Evolutionary conservation across 352 stramenopile species (phyloP), one percentile per base, ranked within the genome.

Genomic region (Globisporangium ultimum): DNA sequence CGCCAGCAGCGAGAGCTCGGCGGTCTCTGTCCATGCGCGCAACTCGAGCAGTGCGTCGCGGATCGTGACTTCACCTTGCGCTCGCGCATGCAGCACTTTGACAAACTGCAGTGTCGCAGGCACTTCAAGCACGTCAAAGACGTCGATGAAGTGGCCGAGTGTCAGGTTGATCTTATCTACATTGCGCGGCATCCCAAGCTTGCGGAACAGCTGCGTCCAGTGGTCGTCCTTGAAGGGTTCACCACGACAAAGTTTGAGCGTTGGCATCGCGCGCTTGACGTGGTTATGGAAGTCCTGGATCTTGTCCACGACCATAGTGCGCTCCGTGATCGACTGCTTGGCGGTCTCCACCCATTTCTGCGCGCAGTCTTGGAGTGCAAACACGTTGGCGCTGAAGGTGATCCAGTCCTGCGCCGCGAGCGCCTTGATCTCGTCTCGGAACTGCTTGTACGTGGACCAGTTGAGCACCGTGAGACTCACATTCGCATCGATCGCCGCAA

Each of bases 211-310:
- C 58, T 96, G 85, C 0, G 80, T 94, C 95, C 95, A 98, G 67
- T 98, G 95, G 60, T 98, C 95, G 55, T 98, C 94, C 60, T 98
- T 98, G 68, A 98, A 98, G 15, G 91, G 87, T 53, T 98, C 94
- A 14, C 95, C 91, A 4, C 91, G 80, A 61, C 91, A 98, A 43
- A 98, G 89, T 68, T 98, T 98, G 22, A 98, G 80, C 3, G 88
- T 82, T 0, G 94, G 93, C 70, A 97, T 93, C 0, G 90, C 84
- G 48, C 86, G 76, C 71, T 96, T 96, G 41, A 98, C 87, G 38
- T 75, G 74, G 3, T 80, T 88, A 18, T 83, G 67, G 60, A 97
- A 89, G 18, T 92, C 82, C 17, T 78, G 63, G 41, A 96, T 84
- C 57, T 90, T 84, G 28, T 91, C 79, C 15, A 89, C 74, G 1